Conservation (phyloP, 2,329 filamentous ascomycete species). For the Colletotrichum sp. region DNA sequence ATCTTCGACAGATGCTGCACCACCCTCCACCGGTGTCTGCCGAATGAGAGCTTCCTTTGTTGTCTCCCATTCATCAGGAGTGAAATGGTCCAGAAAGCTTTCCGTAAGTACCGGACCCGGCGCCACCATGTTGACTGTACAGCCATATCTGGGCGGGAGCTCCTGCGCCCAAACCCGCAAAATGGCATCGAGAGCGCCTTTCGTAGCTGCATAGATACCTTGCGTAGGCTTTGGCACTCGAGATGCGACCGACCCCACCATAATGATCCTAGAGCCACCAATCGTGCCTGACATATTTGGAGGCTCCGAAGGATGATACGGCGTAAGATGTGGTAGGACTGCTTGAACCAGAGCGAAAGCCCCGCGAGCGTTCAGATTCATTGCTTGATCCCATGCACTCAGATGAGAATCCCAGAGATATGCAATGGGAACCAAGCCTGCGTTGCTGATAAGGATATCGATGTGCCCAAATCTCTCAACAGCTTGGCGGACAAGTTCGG, state of each 20-base stretch:
- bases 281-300: neutral
- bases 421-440: slow-evolving; percentile 37
- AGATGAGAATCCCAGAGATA: slow-evolving; percentile 41
- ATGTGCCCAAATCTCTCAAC: slow-evolving; percentile 37
- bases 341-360: slow-evolving; percentile 46
- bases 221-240: slow-evolving; percentile 38
- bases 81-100: slow-evolving; percentile 29
- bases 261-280: slow-evolving; percentile 43
- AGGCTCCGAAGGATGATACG: neutral
- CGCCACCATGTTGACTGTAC: slow-evolving; percentile 49
- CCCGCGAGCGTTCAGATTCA: slow-evolving; percentile 46
- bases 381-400: slow-evolving; percentile 39
- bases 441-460: slow-evolving; percentile 44
- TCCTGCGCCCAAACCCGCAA: slow-evolving; percentile 49
- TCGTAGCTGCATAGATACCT: slow-evolving; percentile 54
- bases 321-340: slow-evolving; percentile 41
- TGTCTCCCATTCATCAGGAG: slow-evolving; percentile 37
- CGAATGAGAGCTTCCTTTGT: slow-evolving; percentile 43
- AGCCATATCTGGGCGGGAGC: slow-evolving; percentile 47
- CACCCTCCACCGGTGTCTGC: slow-evolving; percentile 44
- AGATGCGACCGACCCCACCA: slow-evolving; percentile 43
- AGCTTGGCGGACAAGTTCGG: slow-evolving; percentile 38
- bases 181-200: slow-evolving; percentile 53
- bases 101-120: slow-evolving; percentile 48
- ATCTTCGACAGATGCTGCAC: slow-evolving; percentile 49